Base-by-base conservation (phyloP, 2,329 filamentous ascomycete species). In the Colletotrichum somersetense region DNA sequence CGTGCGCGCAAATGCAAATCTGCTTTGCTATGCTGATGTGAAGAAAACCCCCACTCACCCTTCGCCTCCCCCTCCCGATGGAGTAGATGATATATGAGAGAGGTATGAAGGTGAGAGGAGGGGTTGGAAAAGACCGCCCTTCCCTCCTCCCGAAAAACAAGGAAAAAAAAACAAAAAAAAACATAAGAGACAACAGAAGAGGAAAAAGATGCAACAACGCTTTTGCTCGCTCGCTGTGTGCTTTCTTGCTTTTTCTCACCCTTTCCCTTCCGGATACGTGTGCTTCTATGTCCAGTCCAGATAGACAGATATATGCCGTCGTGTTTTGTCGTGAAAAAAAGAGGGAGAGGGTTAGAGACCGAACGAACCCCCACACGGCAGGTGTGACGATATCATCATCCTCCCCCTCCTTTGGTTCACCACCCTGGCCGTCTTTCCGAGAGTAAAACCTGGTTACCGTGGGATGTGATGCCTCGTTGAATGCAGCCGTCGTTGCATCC, bases 201-300 rank as follows among this genome's bases (percentile, higher is more conserved):
- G n/a, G 38, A 6, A 18, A 20, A 53, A 67, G 18, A 58, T 48
- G 44, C 33, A 57, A 59, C 44, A 68, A 55, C 55, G 53, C 69
- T 68, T 68, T 44, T 59, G 66, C 70, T 70, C 70, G 70, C 70
- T 72, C 55, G 70, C 70, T 65, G 59, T 72, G 70, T 56, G 46
- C 46, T n/a, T 50, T 46, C 67, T 62, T 58, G 50, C 33, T 50
- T 58, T 53, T 58, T 38, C 23, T 59, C 53, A 46, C 20, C 57
- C n/a, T 35, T 20, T 48, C 44, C 44, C 35, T 38, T 16, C 46
- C 23, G 3, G 7, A 7, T 8, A 11, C 18, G 2, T 18, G 8
- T 23, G 7, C 44, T 62, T 16, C 64, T 14, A 1, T 59, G 52
- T 52, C 53, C 56, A 67, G 35, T 42, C 53, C 42, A 33, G 40